Base-by-base conservation (phyloP, 2,329 filamentous ascomycete genomes). In the Hymenoscyphus repandus region DNA sequence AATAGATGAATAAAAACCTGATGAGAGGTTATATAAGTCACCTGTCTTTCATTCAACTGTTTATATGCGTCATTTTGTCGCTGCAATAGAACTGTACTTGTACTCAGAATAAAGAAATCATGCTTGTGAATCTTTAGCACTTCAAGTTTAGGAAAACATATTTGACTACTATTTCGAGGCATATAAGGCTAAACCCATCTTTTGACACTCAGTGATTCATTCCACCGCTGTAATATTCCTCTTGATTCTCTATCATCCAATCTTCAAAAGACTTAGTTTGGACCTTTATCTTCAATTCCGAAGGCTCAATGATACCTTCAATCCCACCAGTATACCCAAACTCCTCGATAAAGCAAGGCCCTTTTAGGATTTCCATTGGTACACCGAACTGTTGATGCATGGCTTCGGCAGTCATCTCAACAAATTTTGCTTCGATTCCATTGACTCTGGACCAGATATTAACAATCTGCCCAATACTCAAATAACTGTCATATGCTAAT, bases 401-500 rank as follows among this genome's bases (percentile, higher is more conserved):
- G 1, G 62, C 57, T 13, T 70, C 59, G 3, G 61, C 48, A 0
- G 53, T 58, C 44, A 70, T 47, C 6, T 65, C 51, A 1, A 68
- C 51, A 12, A 69, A 61, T 1, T 55, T 56, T 0, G 66, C 69
- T n/a, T 66, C 51, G 20, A 70, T 66, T 0, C 71, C 71, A 0
- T 68, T 70, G 6, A 64, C 64, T 32, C 53, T 63, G 2, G 60
- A 60, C 69, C 72, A 77, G 0, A 59, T 43, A 0, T 68, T 62
- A 1, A 69, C 49, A 1, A 65, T 56, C 33, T 75, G 64, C 0
- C 51, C 55, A 0, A 72, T 48, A 0, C 60, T 68, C 7, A 72
- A 43, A 42, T 68, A 64, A 42, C 65, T 68, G 43, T 75, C 69
- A 49, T 73, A 76, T 1, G 73, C 75, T 1, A 76, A 57, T 1